Base-by-base conservation (phyloP, 2,329 filamentous ascomycete genomes). In the Phialophora macrospora region DNA sequence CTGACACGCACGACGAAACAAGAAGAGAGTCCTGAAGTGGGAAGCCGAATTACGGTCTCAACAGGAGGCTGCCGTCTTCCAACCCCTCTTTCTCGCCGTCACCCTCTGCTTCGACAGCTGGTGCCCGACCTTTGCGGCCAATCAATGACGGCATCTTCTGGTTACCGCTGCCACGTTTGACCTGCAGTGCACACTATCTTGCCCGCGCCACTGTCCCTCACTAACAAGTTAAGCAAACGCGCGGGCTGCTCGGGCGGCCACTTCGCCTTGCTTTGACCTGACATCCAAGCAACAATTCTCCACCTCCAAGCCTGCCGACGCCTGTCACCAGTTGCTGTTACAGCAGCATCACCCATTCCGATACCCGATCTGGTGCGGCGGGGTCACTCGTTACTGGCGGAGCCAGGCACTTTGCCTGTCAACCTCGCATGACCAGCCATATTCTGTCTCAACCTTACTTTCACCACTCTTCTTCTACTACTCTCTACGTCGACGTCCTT, bases 371-470 rank as follows among this genome's bases (percentile, higher is more conserved):
- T 55, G 52, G 52, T n/a, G 52, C 52, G 28, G 28, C 52, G 28
- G 52, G 26, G 22, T 55, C 28, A 30, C 52, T 34, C 28, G 52
- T 55, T 24, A 55, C 26, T 55, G 52, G 52, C 17, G 28, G 49
- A 55, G 30, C 52, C 28, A 30, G 57, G 57, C 28, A 51, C 28
- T 60, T 32, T 60, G 57, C 44, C 57, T 62, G 64, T 63, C 67
- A 63, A 67, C 62, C 67, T 67, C 62, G 67, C 63, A 65, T 67
- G 59, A 66, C 57, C 63, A 64, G 60, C 30, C 49, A 55, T 32
- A 56, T 63, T 44, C 63, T 51, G 55, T 51, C 56, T 60, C 67
- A 67, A 69, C 67, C 65, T 69, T 69, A 67, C 54, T 69, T 69
- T 51, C 58, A 69, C 67, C 28, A 69, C 67, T 56, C n/a, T 54